Base-by-base conservation (phyloP, 768 basidiomycete species). In the Tricholoma furcatifolium region DNA sequence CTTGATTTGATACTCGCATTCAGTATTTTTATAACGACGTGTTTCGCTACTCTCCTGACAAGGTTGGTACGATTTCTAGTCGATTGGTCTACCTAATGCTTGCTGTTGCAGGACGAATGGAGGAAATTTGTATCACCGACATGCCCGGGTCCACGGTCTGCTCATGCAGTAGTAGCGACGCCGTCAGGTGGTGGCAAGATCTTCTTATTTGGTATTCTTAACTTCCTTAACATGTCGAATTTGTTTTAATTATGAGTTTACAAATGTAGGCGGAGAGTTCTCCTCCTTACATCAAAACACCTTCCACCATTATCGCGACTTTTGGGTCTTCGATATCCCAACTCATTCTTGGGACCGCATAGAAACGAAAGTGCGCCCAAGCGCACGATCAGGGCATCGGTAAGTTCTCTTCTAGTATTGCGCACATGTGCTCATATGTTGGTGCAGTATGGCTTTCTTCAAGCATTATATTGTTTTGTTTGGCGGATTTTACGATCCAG, bases 401-500 rank as follows among this genome's bases (percentile, higher is more conserved):
- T 88, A 54, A 47, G 77, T 55, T 15, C 17, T 24, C 20, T 34
- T 54, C 18, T 31, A 17, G 6, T 17, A 24, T n/a, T 43, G 52
- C 27, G 53, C 24, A 54, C 15, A 15, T 6, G 18, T 30, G 40
- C 38, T 17, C 34, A 50, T 54, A 9, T 15, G 9, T 30, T 30
- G 27, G 20, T 30, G 34, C 43, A 90, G 90, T 32, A 93, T 94
- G 91, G 87, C 87, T 0, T 72, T 88, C 40, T 96, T 90, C 90
- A 96, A 95, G 64, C 88, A 95, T 47, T 83, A 79, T 50, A 80
- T 95, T 23, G 77, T 95, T 34, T 74, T 96, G 0, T 97, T 95
- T 63, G 94, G 93, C 4, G 93, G 93, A 1, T 95, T 95, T 66
- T 87, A 91, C 57, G 92, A 95, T 63, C 88, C 90, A 2, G 93